These are phyloP conservation scores for Vigna radiata DNA, from an alignment of 306 rosid species.

Conservation along the genomic window DNA sequence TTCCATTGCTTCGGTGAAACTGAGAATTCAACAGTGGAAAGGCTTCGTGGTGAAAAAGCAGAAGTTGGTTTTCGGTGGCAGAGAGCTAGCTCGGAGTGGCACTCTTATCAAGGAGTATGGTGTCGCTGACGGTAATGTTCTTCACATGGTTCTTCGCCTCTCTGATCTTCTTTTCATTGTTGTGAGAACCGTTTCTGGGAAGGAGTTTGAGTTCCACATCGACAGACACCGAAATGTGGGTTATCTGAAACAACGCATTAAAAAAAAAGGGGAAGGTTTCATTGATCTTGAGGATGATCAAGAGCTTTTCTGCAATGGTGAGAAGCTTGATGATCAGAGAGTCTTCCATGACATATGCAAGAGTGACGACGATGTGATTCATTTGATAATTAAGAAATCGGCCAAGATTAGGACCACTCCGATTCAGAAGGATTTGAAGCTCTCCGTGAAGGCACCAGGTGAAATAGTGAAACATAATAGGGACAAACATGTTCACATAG, in stretches of 20 bases:
- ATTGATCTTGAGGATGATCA: constrained; percentile 62
- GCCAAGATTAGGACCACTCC: constrained; percentile 60
- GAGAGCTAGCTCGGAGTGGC: constrained; percentile 62
- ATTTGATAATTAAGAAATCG: constrained; percentile 58
- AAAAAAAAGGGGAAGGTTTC: constrained; percentile 51
- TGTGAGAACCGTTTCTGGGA: constrained; percentile 60
- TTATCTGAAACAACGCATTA: constrained; percentile 62
- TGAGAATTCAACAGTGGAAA: constrained; percentile 66
- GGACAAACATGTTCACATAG: constrained; percentile 31
- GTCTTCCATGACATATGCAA: constrained; percentile 61
- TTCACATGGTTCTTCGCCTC: constrained; percentile 67
- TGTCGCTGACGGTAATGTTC: constrained; percentile 59
- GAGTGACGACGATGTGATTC: constrained; percentile 55
- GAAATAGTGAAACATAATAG: constrained; percentile 31
- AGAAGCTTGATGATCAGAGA: constrained; percentile 65
- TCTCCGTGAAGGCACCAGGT: constrained; percentile 54
- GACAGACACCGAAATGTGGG: constrained; percentile 63
- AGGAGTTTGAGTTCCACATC: constrained; percentile 59
- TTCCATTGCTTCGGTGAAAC: constrained; percentile 71
- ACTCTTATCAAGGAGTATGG: constrained; percentile 65
- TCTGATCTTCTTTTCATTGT: constrained; percentile 65
- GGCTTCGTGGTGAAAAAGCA: constrained; percentile 74
- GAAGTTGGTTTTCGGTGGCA: constrained; percentile 65
- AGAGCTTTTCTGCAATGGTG: constrained; percentile 67
- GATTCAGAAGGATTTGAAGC: constrained; percentile 54